Conservation (phyloP, 257 asterid genomes). For the Nemophila menziesii region DNA sequence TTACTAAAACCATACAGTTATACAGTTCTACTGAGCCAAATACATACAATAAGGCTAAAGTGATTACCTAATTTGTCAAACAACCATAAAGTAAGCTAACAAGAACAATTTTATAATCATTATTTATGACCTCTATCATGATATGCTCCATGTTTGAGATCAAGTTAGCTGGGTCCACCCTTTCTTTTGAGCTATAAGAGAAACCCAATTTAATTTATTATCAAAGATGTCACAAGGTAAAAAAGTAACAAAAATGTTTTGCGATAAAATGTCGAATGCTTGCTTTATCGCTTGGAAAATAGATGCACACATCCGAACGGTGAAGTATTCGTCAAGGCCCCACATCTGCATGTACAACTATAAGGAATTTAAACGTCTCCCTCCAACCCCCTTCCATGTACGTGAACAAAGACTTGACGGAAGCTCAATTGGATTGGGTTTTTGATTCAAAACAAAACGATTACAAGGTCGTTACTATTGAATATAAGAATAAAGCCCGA, state of each 20-base stretch:
- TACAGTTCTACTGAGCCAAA: too few relatives aligned
- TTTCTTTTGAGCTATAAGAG: constrained; percentile 16
- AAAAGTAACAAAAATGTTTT: too few relatives aligned
- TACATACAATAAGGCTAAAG: not conserved
- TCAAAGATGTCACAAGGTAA: too few relatives aligned
- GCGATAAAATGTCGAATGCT: constrained; percentile 1
- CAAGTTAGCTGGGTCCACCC: too few relatives aligned
- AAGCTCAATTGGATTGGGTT: too few relatives aligned
- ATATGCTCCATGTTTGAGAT: constrained; percentile 34
- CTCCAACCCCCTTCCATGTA: too few relatives aligned
- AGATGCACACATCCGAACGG: constrained; percentile 14
- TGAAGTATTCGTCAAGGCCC: constrained; percentile 13
- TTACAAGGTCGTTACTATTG: too few relatives aligned
- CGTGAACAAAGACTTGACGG: too few relatives aligned
- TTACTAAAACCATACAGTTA: too few relatives aligned
- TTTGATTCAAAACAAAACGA: too few relatives aligned
- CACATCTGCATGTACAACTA: constrained; percentile 13
- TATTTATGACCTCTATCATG: constrained; percentile 40
- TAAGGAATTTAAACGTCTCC: too few relatives aligned
- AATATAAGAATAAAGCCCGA: too few relatives aligned
- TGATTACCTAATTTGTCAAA: constrained; percentile 41
- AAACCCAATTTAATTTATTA: constrained; percentile 6
- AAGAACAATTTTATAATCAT: constrained; percentile 36
- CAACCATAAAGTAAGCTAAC: constrained; percentile 38
- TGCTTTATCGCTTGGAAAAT: constrained; percentile 13